phyloP scores from a whole-genome alignment of 768 basidiomycete genomes.

The Gelatoporia subvermispora region DNA sequence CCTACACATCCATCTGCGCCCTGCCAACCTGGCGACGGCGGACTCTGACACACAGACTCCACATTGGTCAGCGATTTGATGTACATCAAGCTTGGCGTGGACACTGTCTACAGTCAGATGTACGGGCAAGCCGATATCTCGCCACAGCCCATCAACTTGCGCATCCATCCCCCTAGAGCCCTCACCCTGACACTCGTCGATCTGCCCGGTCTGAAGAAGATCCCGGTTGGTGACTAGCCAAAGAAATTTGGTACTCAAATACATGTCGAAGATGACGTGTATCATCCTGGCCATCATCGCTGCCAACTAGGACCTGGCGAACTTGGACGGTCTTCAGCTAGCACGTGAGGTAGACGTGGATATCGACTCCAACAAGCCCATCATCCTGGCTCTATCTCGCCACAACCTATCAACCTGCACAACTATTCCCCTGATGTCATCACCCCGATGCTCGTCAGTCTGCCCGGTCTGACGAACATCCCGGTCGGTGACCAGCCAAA shows the following conservation, averaged over 20 bases:
- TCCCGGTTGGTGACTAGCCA: constrained; percentile 94
- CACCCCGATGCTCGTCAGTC: no score
- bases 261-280: constrained; percentile 91
- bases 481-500: no score
- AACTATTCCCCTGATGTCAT: not conserved
- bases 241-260: constrained; percentile 96
- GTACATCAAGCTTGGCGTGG: no score
- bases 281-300: constrained; percentile 95
- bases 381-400: constrained; percentile 97
- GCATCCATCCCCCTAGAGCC: constrained; percentile 96
- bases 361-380: constrained; percentile 94
- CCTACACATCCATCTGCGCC: no score
- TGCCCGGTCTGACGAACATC: no score
- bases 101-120: no score
- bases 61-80: no score
- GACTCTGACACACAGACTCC: no score
- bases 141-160: constrained; percentile 93
- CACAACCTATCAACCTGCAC: constrained; percentile 75
- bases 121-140: constrained; percentile 99
- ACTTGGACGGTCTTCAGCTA: constrained; percentile 88
- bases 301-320: constrained; percentile 96
- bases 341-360: constrained; percentile 92
- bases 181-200: constrained; percentile 97
- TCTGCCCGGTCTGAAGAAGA: constrained; percentile 92
- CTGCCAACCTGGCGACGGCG: no score